Conservation (phyloP, 345 rosid species). For the Citrus inodora region DNA sequence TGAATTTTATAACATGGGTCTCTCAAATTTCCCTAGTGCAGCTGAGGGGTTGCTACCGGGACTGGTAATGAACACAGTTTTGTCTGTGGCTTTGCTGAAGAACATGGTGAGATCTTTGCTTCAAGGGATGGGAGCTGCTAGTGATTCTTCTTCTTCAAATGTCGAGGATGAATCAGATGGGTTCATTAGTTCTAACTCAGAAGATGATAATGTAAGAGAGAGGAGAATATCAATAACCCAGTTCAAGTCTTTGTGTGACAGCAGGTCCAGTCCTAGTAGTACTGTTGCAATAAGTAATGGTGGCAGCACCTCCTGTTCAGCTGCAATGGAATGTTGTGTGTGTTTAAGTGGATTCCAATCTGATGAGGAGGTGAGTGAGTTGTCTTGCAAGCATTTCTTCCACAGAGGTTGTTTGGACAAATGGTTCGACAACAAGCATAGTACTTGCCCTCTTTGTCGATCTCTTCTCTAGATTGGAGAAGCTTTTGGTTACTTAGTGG, state of each 20-base stretch:
- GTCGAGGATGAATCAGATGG: constrained; percentile 27
- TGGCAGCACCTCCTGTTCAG: background rate
- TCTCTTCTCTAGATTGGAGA: constrained; percentile 36
- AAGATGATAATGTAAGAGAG: constrained; percentile 18
- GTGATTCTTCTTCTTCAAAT: background rate
- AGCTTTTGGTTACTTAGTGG: background rate
- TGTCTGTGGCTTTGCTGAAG: constrained; percentile 57
- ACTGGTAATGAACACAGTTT: constrained; percentile 61
- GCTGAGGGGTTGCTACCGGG: constrained; percentile 66
- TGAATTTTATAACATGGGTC: constrained; percentile 46
- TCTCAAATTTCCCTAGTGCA: constrained; percentile 55
- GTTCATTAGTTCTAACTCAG: background rate
- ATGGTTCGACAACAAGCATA: constrained; percentile 61
- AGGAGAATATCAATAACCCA: constrained; percentile 48
- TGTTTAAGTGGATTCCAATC: constrained; percentile 69
- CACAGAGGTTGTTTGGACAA: constrained; percentile 70
- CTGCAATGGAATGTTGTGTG: constrained; percentile 54
- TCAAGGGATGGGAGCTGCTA: constrained; percentile 24
- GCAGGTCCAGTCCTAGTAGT: background rate
- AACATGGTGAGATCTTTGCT: constrained; percentile 50
- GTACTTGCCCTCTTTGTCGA: constrained; percentile 80
- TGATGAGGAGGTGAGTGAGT: constrained; percentile 78
- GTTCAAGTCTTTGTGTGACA: constrained; percentile 43
- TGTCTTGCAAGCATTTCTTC: constrained; percentile 86
- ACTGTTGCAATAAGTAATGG: background rate